phyloP scores from a whole-genome alignment of 2,329 filamentous ascomycete genomes.

The Fusarium udum region DNA sequence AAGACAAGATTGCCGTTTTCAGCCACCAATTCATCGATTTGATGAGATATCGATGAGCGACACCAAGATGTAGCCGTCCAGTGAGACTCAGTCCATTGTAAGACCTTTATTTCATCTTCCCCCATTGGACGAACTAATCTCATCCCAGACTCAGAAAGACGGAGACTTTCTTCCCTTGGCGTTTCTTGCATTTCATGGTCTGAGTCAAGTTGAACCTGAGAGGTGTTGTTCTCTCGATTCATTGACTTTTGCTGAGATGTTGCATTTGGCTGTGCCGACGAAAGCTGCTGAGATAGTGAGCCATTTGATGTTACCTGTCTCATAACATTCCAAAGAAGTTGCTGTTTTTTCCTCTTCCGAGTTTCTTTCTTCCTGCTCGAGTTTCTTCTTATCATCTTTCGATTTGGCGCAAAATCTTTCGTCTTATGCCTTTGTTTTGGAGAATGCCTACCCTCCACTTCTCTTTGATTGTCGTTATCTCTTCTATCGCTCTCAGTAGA shows the following conservation, averaged over 20 bases:
- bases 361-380: neutral
- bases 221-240: neutral
- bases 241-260: neutral
- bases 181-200: neutral
- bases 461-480: neutral
- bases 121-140: neutral
- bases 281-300: neutral
- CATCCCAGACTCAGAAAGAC: neutral
- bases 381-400: neutral
- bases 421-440: neutral
- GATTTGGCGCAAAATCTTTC: neutral
- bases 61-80: neutral
- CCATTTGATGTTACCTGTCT: neutral
- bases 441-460: neutral
- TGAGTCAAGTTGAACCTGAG: neutral
- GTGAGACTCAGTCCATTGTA: neutral
- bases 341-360: neutral
- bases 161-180: neutral
- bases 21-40: neutral
- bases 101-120: neutral
- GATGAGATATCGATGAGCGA: neutral
- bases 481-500: neutral
- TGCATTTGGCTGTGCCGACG: neutral
- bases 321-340: neutral
- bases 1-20: neutral